Percentiles rank a stretch among this genome's conserved stretches.
Conservation (phyloP, 495 filamentous ascomycete genomes). For the Pseudomonodictys pantanalensis region DNA sequence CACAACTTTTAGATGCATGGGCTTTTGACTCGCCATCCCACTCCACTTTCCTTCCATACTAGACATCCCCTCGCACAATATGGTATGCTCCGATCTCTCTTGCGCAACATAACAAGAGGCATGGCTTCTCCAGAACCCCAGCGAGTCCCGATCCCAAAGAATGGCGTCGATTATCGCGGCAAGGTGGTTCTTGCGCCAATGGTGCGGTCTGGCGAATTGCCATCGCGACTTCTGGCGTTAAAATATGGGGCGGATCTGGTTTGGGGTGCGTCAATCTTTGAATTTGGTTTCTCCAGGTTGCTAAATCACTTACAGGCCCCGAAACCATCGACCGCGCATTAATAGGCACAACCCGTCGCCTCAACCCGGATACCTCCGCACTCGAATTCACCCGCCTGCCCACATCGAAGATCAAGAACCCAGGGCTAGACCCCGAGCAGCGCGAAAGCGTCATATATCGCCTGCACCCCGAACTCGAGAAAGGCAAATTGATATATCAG, state of each 20-base stretch:
- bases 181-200: slow-evolving; percentile 95
- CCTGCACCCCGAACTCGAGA: slow-evolving; percentile 72
- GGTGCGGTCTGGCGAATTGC: slow-evolving; percentile 93
- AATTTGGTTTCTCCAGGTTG: background rate
- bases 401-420: slow-evolving; percentile 62
- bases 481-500: slow-evolving; percentile 76
- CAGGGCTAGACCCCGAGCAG: slow-evolving; percentile 40
- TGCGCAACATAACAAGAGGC: slow-evolving; percentile 51
- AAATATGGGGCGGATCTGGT: slow-evolving; percentile 96
- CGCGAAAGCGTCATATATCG: slow-evolving; percentile 79
- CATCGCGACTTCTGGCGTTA: slow-evolving; percentile 79
- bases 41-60: background rate
- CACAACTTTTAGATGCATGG: no score
- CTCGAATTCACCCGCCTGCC: slow-evolving; percentile 79
- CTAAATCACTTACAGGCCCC: slow-evolving; percentile 55
- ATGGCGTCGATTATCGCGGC: slow-evolving; percentile 87
- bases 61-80: background rate
- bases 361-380: slow-evolving; percentile 68
- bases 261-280: slow-evolving; percentile 60
- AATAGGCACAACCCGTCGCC: slow-evolving; percentile 74
- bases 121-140: slow-evolving; percentile 45
- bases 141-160: slow-evolving; percentile 76
- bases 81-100: slow-evolving; percentile 36
- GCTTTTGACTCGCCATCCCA: no score
- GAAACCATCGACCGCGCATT: slow-evolving; percentile 90